Evolutionary conservation across 345 rosid genomes (phyloP), one percentile per base, ranked within the genome.

Genomic region (Gossypium arboreum): DNA sequence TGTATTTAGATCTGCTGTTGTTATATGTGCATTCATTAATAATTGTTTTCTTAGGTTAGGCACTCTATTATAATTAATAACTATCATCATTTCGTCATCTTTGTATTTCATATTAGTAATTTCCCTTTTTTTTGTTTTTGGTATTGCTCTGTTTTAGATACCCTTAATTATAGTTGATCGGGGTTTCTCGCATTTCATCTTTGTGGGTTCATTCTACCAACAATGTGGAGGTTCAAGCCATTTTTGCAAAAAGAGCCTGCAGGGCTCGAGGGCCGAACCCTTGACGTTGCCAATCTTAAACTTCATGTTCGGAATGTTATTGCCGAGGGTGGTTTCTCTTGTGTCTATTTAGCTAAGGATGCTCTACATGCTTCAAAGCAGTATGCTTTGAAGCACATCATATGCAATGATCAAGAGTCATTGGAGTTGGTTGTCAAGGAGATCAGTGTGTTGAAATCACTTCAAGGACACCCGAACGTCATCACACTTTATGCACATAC

Each of bases 241-340:
- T 92, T 96, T 79, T 70, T 81, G 78, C 97, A 88, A 67, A 96
- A 93, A 77, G 99, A 96, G 74, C 88, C 90, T 25, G 78, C 84
- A 5, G 95, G 98, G 64, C 97, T 96, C 0, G 99, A 93, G 82
- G 99, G 99, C n/a, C 90, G 94, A 51, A 70, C 75, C 69, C 66
- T 96, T 1, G 99, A 96, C 63, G 85, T 96, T 68, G 97, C 92
- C 71, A 90, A 82, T 78, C 86, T 93, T 10, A 93, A 92, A 88
- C 78, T 93, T 78, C 92, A 90, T 51, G 84, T 96, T 54, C 87
- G 85, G 34, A 85, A 84, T 78, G 83, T 81, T 82, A 96, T 96
- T 51, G 98, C 98, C 1, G 98, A 93, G 82, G 98, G 98, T 64
- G 98, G 99, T 9, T 96, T 96, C 85, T 96, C 99, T 0, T 87